Evolutionary conservation across 495 filamentous ascomycete species (phyloP).

Genomic region (Hypoxylon perforatum): DNA sequence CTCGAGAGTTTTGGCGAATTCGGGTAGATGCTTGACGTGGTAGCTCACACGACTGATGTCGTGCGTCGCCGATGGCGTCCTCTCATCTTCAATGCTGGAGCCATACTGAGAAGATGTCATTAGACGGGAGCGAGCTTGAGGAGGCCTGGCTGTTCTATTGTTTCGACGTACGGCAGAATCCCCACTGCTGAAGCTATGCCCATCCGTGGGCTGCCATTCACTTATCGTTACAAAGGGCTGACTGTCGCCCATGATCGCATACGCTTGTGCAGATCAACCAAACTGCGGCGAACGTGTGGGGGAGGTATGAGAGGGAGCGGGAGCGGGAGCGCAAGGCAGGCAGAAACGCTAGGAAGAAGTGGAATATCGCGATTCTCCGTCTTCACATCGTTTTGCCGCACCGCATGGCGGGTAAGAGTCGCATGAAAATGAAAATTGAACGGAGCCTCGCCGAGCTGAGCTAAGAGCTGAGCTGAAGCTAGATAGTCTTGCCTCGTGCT

Average conservation of each 20-base stretch:
- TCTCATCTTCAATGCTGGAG: conserved; percentile 52
- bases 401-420: conserved; percentile 32
- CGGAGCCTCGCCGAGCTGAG: conserved; percentile 3
- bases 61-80: conserved; percentile 58
- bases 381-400: conserved; percentile 35
- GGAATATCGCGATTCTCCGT: conserved; percentile 23
- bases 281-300: conserved; percentile 11
- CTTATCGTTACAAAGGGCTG: conserved; percentile 57
- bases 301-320: not conserved
- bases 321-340: conserved; percentile 7
- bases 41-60: conserved; percentile 64
- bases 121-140: conserved; percentile 41
- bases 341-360: conserved; percentile 20
- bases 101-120: conserved; percentile 53
- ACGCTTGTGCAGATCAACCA: conserved; percentile 38
- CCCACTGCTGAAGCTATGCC: conserved; percentile 55
- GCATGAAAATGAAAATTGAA: conserved; percentile 10
- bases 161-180: conserved; percentile 59
- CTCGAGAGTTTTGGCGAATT: conserved; percentile 60
- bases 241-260: conserved; percentile 47
- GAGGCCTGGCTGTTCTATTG: conserved; percentile 39
- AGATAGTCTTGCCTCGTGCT: no score
- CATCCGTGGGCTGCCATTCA: conserved; percentile 54
- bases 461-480: not conserved
- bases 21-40: conserved; percentile 61